Evolutionary conservation across 2,329 filamentous ascomycete genomes (phyloP), one percentile per base, ranked within the genome.

Genomic region (Ophidiomyces ophidiicola): DNA sequence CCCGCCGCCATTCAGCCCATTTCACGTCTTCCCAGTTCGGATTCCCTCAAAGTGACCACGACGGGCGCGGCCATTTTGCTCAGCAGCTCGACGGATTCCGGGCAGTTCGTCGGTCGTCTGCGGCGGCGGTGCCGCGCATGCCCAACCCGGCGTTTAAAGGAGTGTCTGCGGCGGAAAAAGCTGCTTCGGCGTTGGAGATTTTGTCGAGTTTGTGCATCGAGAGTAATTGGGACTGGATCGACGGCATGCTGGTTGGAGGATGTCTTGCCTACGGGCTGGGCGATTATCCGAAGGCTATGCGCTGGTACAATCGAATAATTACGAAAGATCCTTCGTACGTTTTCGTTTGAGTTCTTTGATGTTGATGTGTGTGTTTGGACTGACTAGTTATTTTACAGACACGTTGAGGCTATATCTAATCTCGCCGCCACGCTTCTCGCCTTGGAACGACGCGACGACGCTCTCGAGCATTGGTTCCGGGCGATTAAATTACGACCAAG

Each of bases 331-430:
- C 66, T 41, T 66, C 69, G 64, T 71, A 58, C 58, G 65, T 63
- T 25, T 33, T 31, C 4, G 20, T 11, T 15, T n/a, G n/a, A 8
- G 14, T 19, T 11, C 37, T 2, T 14, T 3, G n/a, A 5, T 26
- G 30, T 28, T 45, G 43, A 38, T 42, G 34, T 32, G 47, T 7
- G 8, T 15, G 2, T 33, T 4, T 15, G 11, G 21, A n/a, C 7
- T 23, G 5, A 15, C 17, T 32, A 25, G 49, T 52, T 56, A 38
- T n/a, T 36, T 43, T 46, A 44, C 51, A 84, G 80, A 51, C 84
- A 94, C 57, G 81, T 94, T 34, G 90, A 98, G 64, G 86, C 88
- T 15, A 80, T 90, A 30, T 94, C 88, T 15, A 96, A 96, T 57
- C 74, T 92, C 44, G 90, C 88, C 15, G 88, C 88, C 15, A 86